A percentile compares a stretch with the other conserved stretches of the same genome.
phyloP scores from a whole-genome alignment of 202 grass and related monocot genomes.

The Dendrocalamus latiflorus region DNA sequence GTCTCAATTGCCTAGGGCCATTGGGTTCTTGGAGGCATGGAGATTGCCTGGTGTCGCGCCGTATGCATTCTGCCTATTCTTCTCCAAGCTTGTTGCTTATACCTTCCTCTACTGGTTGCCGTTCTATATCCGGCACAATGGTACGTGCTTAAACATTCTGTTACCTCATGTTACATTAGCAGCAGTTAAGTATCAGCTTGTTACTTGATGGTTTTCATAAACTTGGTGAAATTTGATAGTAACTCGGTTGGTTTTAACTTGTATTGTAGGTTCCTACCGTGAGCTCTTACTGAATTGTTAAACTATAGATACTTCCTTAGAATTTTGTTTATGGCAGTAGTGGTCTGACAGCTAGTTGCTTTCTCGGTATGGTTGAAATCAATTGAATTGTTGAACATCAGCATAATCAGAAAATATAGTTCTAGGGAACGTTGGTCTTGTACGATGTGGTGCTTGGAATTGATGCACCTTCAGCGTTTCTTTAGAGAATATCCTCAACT shows the following conservation, averaged over 20 bases:
- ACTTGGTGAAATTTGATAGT: background rate
- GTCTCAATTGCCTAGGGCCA: conserved; percentile 35
- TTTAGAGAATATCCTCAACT: background rate
- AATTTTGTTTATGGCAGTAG: background rate
- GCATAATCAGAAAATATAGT: background rate
- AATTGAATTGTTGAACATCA: background rate
- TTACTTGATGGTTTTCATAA: background rate
- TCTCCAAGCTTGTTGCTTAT: conserved; percentile 87
- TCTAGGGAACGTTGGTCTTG: background rate
- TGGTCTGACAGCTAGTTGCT: background rate
- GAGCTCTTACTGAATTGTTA: background rate
- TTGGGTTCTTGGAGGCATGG: conserved; percentile 81
- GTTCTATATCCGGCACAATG: conserved; percentile 80
- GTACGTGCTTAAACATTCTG: conserved; percentile 24
- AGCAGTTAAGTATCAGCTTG: background rate
- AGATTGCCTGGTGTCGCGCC: conserved; percentile 52
- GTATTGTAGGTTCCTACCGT: background rate
- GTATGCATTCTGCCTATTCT: conserved; percentile 83
- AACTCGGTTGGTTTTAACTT: background rate
- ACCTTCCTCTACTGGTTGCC: conserved; percentile 90
- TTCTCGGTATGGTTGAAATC: background rate
- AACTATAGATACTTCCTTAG: background rate
- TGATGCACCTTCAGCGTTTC: background rate
- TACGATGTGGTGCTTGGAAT: background rate
- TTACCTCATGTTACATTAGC: background rate